Conservation (phyloP, 192 early-diverging fungal species). For the Irineochytrium annulatum region DNA sequence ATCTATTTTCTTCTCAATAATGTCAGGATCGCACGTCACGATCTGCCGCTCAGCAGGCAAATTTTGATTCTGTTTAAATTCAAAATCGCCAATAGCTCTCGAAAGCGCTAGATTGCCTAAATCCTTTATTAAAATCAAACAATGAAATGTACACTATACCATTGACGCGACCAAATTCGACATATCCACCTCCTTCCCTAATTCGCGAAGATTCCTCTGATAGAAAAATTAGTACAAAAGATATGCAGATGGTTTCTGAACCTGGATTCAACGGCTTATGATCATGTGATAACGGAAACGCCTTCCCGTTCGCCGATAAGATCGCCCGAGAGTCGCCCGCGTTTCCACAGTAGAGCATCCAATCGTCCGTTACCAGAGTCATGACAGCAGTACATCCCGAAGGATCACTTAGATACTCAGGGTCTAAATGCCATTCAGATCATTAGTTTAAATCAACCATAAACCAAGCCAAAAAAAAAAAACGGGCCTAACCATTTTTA, state of each 20-base stretch:
- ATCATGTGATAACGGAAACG: constrained; percentile 78
- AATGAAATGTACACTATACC: constrained; percentile 43
- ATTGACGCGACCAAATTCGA: constrained; percentile 98
- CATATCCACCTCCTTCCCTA: constrained; percentile 87
- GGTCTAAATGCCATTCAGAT: constrained; percentile 44
- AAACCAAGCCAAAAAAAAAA: not conserved
- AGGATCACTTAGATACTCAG: constrained; percentile 72
- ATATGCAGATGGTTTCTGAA: constrained; percentile 1
- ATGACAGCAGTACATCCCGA: constrained; percentile 98
- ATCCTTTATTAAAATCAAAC: not conserved
- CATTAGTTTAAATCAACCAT: not conserved
- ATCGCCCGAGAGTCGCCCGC: constrained; percentile 96
- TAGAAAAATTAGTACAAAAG: constrained; percentile 4
- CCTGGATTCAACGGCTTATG: constrained; percentile 89
- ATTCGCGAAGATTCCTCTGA: constrained; percentile 79
- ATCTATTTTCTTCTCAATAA: constrained; percentile 54
- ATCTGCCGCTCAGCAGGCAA: constrained; percentile 84
- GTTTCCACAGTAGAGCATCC: constrained; percentile 78
- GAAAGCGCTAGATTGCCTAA: constrained; percentile 90
- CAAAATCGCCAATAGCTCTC: constrained; percentile 96
- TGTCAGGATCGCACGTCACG: constrained; percentile 89
- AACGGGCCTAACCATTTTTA: constrained; percentile 49
- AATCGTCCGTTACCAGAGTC: constrained; percentile 78
- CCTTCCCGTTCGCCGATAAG: constrained; percentile 72
- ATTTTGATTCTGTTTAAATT: constrained; percentile 87